Percentiles rank a stretch among this genome's conserved stretches.
Evolutionary conservation across 306 rosid species (phyloP).

Genomic region (Morella rubra): DNA sequence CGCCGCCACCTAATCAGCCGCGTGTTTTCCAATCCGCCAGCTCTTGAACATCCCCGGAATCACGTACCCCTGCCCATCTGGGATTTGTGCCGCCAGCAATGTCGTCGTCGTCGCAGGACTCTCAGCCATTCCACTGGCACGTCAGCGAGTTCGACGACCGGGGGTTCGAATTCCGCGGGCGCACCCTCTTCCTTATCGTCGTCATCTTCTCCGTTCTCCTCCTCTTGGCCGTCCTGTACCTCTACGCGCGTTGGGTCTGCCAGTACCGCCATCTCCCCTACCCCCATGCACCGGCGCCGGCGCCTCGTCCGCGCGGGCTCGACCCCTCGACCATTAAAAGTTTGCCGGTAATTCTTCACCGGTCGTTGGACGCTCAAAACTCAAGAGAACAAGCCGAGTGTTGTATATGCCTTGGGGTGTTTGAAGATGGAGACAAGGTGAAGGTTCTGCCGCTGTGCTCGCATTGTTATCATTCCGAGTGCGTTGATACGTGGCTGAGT

Average conservation of each 20-base stretch:
- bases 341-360: constrained; percentile 55
- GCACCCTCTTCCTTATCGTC: constrained; percentile 61
- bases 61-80: neutral
- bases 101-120: neutral
- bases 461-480: constrained; percentile 74
- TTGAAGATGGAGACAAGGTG: constrained; percentile 67
- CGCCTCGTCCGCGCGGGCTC: constrained; percentile 43
- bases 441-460: constrained; percentile 72
- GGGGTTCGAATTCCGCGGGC: constrained; percentile 60
- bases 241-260: constrained; percentile 80
- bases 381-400: constrained; percentile 56
- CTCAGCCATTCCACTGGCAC: neutral
- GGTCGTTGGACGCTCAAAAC: constrained; percentile 16
- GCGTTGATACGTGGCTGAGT: constrained; percentile 75
- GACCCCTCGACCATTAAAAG: constrained; percentile 38
- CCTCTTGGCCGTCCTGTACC: constrained; percentile 49
- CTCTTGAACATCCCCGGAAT: too few relatives aligned
- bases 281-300: neutral
- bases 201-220: constrained; percentile 57
- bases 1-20: too few relatives aligned
- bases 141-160: constrained; percentile 41
- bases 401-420: constrained; percentile 69
- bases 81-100: too few relatives aligned
- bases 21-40: too few relatives aligned
- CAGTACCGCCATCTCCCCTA: constrained; percentile 38